Base-by-base conservation (phyloP, 2,329 filamentous ascomycete genomes). In the Kalmusia sp. region DNA sequence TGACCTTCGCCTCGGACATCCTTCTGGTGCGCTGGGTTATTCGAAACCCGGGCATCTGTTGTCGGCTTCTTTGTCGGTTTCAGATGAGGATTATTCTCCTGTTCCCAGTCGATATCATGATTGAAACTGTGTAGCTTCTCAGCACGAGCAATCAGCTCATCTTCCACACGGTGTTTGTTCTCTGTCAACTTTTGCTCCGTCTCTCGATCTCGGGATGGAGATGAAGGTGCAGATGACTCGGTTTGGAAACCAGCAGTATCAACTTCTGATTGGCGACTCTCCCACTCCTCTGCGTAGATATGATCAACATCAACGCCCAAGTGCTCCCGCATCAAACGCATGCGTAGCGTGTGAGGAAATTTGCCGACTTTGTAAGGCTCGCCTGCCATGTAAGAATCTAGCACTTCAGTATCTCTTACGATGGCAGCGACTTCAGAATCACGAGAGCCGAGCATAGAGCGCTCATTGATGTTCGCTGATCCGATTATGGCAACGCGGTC, bases 381-480 rank as follows among this genome's bases (percentile, higher is more conserved):
- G 31, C 93, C 93, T 46, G 85, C 92, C 95, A 99, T 98, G 48
- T 85, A 90, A 5, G 93, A 96, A 81, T 87, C 88, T 52, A 97
- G 85, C 86, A 96, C 92, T 71, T 97, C 92, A 1, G 91, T 93
- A 71, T 99, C 95, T 48, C 93, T 87, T 35, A 99, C 90, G 37
- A 98, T 84, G 6, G 93, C 89, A 4, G 93, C 95, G 57, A 91
- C 87, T 75, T 99, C 95, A 0, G 93, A 97, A 74, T 99, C 95
- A 66, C 95, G 86, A 43, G 86, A 89, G 7, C 95, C 95, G 56
- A 97, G 76, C 92, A 98, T 92, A 6, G 93, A 98, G 39, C 95
- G 87, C 75, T 99, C 95, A 67, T 99, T 99, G 80, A 99, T 98
- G 71, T 99, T 99, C 48, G 95, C 95, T 39, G 93, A 98, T 15